These are phyloP conservation scores for Clitopilus passeckerianus DNA, from an alignment of 768 basidiomycete species.

Conservation along the genomic window DNA sequence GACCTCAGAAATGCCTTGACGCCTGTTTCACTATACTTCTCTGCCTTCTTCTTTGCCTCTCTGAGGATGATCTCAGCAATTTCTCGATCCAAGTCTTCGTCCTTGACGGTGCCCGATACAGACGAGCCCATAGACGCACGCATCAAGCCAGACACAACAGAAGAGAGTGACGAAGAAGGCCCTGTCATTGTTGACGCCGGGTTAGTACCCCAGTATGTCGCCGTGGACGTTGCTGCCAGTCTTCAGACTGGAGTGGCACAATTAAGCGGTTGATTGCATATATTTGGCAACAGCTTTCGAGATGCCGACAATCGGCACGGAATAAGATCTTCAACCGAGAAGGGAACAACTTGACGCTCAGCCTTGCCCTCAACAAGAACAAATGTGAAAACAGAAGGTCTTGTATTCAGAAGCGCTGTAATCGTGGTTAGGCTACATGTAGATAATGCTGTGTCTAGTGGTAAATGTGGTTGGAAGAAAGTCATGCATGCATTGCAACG, in stretches of 20 bases:
- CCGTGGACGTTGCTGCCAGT: background rate
- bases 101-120: constrained; percentile 51
- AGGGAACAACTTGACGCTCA: no score
- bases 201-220: background rate
- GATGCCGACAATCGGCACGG: background rate
- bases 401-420: background rate
- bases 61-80: constrained; percentile 89
- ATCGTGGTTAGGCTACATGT: background rate
- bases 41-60: constrained; percentile 91
- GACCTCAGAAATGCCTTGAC: constrained; percentile 71
- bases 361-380: background rate
- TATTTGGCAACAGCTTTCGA: constrained; percentile 10
- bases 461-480: background rate
- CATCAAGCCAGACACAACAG: constrained; percentile 79
- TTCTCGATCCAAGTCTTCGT: constrained; percentile 87
- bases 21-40: constrained; percentile 71
- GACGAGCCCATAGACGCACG: constrained; percentile 74
- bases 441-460: background rate
- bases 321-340: no score
- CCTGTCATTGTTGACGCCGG: background rate
- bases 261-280: constrained; percentile 8
- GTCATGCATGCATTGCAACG: background rate
- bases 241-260: background rate
- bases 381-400: background rate
- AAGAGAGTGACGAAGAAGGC: constrained; percentile 48